A percentile compares a stretch with the other conserved stretches of the same genome.
Conservation (phyloP, 768 basidiomycete species). For the Amanita thiersii region DNA sequence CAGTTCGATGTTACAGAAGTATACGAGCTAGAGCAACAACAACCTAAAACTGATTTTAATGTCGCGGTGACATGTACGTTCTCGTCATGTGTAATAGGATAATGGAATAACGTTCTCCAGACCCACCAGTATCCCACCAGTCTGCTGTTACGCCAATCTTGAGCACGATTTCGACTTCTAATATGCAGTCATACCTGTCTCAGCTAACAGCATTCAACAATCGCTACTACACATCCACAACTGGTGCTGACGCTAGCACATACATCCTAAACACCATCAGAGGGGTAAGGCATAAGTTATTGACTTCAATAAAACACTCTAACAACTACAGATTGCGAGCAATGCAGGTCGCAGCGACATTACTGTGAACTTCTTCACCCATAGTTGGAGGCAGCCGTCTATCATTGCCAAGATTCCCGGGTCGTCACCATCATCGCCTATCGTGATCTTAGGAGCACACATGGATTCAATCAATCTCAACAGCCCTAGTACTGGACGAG, state of each 20-base stretch:
- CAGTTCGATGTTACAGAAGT: slow-evolving; percentile 36
- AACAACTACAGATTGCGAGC: slow-evolving; percentile 15
- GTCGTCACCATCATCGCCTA: slow-evolving; percentile 18
- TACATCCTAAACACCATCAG: slow-evolving; percentile 28
- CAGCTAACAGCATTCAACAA: slow-evolving; percentile 33
- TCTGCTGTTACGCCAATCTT: slow-evolving; percentile 19
- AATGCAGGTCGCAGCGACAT: slow-evolving; percentile 20
- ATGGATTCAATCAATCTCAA: slow-evolving; percentile 34
- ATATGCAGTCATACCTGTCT: slow-evolving; percentile 26
- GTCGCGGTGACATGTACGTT: slow-evolving; percentile 22
- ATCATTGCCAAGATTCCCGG: slow-evolving; percentile 30
- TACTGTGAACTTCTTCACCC: slow-evolving; percentile 20
- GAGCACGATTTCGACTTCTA: slow-evolving; percentile 19
- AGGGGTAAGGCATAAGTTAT: slow-evolving; percentile 16
- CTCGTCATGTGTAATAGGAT: neutral
- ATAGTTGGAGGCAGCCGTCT: slow-evolving; percentile 26
- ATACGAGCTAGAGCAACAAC: slow-evolving; percentile 24
- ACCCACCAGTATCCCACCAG: slow-evolving; percentile 24
- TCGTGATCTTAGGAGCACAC: slow-evolving; percentile 32
- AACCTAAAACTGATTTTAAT: slow-evolving; percentile 10
- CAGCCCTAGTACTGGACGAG: slow-evolving; percentile 29
- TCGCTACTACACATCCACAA: slow-evolving; percentile 30
- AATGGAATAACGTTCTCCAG: slow-evolving; percentile 11
- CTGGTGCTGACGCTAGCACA: slow-evolving; percentile 28
- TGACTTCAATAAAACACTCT: too few species aligned